Base-by-base conservation (phyloP, 2,329 filamentous ascomycete genomes). In the Talaromyces albobiverticillius region DNA sequence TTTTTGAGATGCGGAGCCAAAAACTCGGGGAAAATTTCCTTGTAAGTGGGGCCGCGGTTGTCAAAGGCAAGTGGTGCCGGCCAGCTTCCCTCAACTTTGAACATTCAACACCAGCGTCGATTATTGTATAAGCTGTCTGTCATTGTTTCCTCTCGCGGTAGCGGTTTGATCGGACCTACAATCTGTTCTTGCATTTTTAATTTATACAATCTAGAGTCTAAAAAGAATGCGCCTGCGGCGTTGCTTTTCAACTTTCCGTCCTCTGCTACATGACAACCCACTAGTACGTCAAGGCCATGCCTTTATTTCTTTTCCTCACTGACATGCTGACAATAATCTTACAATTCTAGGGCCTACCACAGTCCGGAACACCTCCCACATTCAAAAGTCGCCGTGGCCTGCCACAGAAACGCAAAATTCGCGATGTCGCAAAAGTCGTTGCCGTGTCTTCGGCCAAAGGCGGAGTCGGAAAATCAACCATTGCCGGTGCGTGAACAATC, bases 361-460 rank as follows among this genome's bases (percentile, higher is more conserved):
- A 86, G 58, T 88, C 88, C 18, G 91, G 87, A 29, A 81, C 78
- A 46, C 82, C 83, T 47, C 83, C 84, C 10, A 77, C 81, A 53
- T 82, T 92, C 56, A 87, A 86, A 29, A 85, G 88, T 36, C 88
- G 90, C 73, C 84, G 89, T 51, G 89, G 90, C 22, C 80, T 95
- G 10, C 93, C 94, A 0, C 83, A 90, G 62, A 86, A 88, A 64
- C 83, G 90, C 60, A 85, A 83, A 62, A 95, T 99, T 62, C 82
- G 82, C 23, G 85, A 92, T 68, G 93, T 99, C 22, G 82, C 85
- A 60, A 96, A 95, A 69, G 85, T 96, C n/a, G 84, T 99, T 56
- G 91, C 92, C n/a, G 90, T 99, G 13, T 96, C 91, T 3, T 97
- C 92, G 1, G 94, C 94, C 13, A 99, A 99, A 68, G 94, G 94